Evolutionary conservation across 2,329 filamentous ascomycete genomes (phyloP).

Genomic region (Dothideomycetes sp.): DNA sequence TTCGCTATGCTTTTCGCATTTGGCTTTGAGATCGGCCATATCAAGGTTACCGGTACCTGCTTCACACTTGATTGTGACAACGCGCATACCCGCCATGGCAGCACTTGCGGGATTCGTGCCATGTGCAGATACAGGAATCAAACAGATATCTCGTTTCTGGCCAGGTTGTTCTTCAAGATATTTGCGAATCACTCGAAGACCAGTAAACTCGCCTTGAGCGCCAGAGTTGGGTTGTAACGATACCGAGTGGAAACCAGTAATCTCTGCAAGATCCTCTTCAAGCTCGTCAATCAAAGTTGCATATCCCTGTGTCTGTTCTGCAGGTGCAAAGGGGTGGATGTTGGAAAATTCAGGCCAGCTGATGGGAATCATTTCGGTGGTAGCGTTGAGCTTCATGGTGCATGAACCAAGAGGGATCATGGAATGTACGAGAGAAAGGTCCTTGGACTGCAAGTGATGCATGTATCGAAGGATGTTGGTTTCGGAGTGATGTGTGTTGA

Average conservation of each 20-base stretch:
- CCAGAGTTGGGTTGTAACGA: constrained; percentile 93
- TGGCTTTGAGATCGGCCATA: constrained; percentile 71
- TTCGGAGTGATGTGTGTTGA: constrained; percentile 91
- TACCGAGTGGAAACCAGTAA: constrained; percentile 84
- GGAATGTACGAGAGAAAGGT: constrained; percentile 85
- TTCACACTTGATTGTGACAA: constrained; percentile 88
- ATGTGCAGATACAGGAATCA: constrained; percentile 91
- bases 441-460: constrained; percentile 84
- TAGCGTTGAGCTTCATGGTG: constrained; percentile 97
- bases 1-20: constrained; percentile 79
- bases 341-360: constrained; percentile 67
- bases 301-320: constrained; percentile 58
- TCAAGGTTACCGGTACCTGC: constrained; percentile 81
- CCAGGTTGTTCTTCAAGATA: constrained; percentile 61
- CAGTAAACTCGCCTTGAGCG: constrained; percentile 89
- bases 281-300: constrained; percentile 60
- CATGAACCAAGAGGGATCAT: constrained; percentile 97
- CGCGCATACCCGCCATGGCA: constrained; percentile 91
- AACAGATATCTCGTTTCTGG: constrained; percentile 75
- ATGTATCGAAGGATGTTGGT: constrained; percentile 93
- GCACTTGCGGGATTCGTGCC: constrained; percentile 94
- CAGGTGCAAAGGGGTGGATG: constrained; percentile 71
- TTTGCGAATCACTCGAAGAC: constrained; percentile 77
- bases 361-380: constrained; percentile 84
- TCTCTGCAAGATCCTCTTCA: constrained; percentile 64